These are phyloP conservation scores for Amanita rimosa DNA, from an alignment of 768 basidiomycete genomes.

Conservation along the genomic window DNA sequence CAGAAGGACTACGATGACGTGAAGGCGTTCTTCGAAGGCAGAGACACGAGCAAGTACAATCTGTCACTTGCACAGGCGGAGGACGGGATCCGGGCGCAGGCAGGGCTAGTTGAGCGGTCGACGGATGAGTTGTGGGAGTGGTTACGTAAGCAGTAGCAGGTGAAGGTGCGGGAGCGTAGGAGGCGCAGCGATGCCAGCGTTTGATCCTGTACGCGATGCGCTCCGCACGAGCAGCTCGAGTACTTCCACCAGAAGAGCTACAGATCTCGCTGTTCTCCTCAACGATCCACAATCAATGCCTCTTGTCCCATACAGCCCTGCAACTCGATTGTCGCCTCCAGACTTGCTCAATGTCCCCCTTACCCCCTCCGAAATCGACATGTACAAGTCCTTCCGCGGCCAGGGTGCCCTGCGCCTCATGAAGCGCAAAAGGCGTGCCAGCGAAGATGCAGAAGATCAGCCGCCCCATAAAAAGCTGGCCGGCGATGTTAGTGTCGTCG, in stretches of 20 bases:
- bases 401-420: slow-evolving; percentile 40
- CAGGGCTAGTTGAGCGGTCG: slow-evolving; percentile 56
- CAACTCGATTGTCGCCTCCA: slow-evolving; percentile 47
- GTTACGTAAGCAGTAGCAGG: slow-evolving; percentile 23
- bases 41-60: slow-evolving; percentile 60
- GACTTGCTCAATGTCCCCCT: slow-evolving; percentile 54
- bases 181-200: slow-evolving; percentile 44
- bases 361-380: slow-evolving; percentile 47
- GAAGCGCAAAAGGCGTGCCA: slow-evolving; percentile 40
- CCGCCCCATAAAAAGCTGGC: slow-evolving; percentile 40
- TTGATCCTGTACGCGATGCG: slow-evolving; percentile 84
- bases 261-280: slow-evolving; percentile 67
- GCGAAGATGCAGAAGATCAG: slow-evolving; percentile 16
- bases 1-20: slow-evolving; percentile 53
- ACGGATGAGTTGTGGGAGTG: slow-evolving; percentile 44
- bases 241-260: slow-evolving; percentile 40
- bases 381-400: slow-evolving; percentile 45
- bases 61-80: slow-evolving; percentile 54
- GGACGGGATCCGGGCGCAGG: slow-evolving; percentile 53
- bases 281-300: slow-evolving; percentile 29
- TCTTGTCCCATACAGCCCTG: slow-evolving; percentile 53
- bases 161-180: slow-evolving; percentile 12
- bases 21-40: slow-evolving; percentile 68
- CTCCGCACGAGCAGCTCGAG: slow-evolving; percentile 25
- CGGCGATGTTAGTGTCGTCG: slow-evolving; percentile 65